Evolutionary conservation across 2,329 filamentous ascomycete genomes (phyloP), one percentile per base, ranked within the genome.

Genomic region (Dothistroma pini): DNA sequence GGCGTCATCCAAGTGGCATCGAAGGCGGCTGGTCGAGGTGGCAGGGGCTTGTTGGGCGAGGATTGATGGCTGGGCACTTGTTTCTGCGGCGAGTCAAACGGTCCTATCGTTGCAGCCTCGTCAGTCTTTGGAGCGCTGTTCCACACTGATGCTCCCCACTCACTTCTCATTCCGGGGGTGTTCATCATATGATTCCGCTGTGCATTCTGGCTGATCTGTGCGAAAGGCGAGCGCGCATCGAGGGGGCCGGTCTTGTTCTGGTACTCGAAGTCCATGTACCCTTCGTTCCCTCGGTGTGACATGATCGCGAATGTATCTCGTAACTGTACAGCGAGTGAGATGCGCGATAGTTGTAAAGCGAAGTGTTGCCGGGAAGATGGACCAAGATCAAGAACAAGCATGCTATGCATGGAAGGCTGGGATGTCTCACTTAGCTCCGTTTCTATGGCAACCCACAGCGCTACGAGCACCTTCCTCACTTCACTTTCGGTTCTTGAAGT

Each of bases 201-300:
- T 29, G 73, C 64, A 62, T 74, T 76, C 57, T 77, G 70, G 68
- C 69, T 70, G 44, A 75, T 38, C 54, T 72, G 69, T 22, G 72
- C 72, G 63, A 82, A 84, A 1, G 81, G 80, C 44, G 81, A 83
- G 54, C 72, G 73, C 31, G 70, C 69, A 68, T 83, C 79, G 2
- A 80, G 64, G 4, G 78, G 78, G 22, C 79, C 80, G 2, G 70
- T 75, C 32, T 74, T 69, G 65, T 82, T 82, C 58, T 80, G 71
- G 67, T 75, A 84, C 67, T 82, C 76, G 71, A 81, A 84, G 71
- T 84, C 82, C 82, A 84, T 84, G 58, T 79, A 80, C 69, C 71
- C 75, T 52, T 77, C 76, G 54, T 79, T 75, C 41, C 71, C 71
- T 56, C 78, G 76, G 51, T 72, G 70, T 25, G 69, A 69, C 71